Conservation (phyloP, 2,329 filamentous ascomycete genomes). For the Cryphonectria naterciae region DNA sequence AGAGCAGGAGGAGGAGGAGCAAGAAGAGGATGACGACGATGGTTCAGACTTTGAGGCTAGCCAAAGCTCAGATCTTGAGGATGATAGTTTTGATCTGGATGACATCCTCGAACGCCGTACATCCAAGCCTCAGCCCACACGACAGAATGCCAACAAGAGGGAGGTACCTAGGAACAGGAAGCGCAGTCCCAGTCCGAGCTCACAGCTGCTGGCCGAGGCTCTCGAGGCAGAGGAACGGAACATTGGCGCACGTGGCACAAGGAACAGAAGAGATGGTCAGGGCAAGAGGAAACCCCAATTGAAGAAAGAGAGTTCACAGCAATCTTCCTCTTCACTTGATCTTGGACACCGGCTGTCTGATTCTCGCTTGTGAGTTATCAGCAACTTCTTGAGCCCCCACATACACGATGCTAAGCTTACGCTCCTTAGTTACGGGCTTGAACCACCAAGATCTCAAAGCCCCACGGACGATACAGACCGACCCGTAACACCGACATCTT, state of each 20-base stretch:
- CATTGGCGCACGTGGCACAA: not conserved
- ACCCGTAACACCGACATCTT: conserved; percentile 25
- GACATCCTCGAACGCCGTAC: conserved; percentile 4
- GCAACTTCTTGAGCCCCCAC: not conserved
- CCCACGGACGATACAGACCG: conserved; percentile 5
- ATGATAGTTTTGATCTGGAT: conserved; percentile 3
- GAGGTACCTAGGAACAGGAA: not conserved
- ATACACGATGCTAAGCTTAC: conserved; percentile 4
- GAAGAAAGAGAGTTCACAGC: not conserved
- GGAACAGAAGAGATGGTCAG: not conserved
- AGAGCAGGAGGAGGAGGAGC: not conserved
- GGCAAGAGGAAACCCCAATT: not conserved
- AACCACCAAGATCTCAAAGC: conserved; percentile 1
- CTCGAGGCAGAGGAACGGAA: conserved; percentile 18
- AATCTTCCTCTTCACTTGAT: not conserved
- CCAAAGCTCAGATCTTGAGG: conserved; percentile 13
- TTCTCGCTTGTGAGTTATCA: conserved; percentile 14
- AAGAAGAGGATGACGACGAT: conserved; percentile 15
- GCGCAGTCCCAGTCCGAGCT: conserved; percentile 24
- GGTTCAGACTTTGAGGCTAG: conserved; percentile 22
- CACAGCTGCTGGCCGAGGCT: conserved; percentile 27
- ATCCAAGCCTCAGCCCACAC: conserved; percentile 12
- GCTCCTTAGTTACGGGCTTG: conserved; percentile 2
- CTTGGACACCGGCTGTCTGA: conserved; percentile 10
- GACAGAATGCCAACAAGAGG: not conserved